Base-by-base conservation (phyloP, 2,329 filamentous ascomycete species). In the Verticillium tricorpus region DNA sequence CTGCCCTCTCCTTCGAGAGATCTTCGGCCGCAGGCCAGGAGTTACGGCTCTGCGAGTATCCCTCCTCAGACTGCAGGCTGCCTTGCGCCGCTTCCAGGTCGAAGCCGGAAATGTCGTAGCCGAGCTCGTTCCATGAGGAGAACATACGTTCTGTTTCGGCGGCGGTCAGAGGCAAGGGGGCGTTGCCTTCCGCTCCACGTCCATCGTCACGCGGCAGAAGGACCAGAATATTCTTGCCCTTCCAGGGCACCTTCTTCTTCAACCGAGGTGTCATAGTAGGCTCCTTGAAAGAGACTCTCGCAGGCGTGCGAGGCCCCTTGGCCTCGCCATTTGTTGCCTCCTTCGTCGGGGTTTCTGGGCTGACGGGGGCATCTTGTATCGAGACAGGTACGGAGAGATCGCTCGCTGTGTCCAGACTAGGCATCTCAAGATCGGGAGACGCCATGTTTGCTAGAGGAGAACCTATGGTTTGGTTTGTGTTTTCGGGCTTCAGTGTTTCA, bases 201-300 rank as follows among this genome's bases (percentile, higher is more conserved):
- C 85, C 82, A 59, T 90, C 88, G 64, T 91, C 87, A 56, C 83
- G 78, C 6, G 90, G 91, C 22, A 93, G 76, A 31, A 88, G 78
- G 54, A 93, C 87, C 68, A 91, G 75, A 60, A 92, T 91, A 63
- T 85, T 87, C 76, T 92, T 93, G 62, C 88, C 89, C 69, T 84
- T 89, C 89, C 90, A 93, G 56, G 83, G 82, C 2, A 93, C 80
- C 75, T 89, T 91, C 72, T 90, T 93, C 76, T 84, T 91, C 8
- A 85, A 65, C 14, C 85, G 78, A n/a, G 85, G 85, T 6, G 84
- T 84, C 56, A 76, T 72, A 2, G 76, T 72, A 6, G 75, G 70
- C 31, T 77, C 76, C 59, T 76, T 77, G 37, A 64, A 59, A 1
- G 76, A 73, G 15, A 76, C 66, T 65, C 75, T 78, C 17, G 65